A percentile compares a stretch with the other conserved stretches of the same genome.
Evolutionary conservation across 1,284 basidiomycete species (phyloP).

Genomic region (Ustilago cynodontis): DNA sequence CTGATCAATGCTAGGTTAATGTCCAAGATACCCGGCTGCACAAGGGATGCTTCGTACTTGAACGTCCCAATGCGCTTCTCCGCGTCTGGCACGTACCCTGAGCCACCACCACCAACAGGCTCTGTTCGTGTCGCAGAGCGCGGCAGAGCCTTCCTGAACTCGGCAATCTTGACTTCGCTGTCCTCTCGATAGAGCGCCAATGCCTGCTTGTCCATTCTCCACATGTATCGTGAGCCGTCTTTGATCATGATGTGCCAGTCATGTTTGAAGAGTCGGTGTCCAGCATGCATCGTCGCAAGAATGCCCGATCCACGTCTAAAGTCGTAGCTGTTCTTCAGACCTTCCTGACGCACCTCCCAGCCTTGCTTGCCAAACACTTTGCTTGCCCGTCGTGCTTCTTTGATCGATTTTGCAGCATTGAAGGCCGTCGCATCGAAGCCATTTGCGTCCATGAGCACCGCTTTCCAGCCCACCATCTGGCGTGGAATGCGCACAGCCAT

Average conservation of each 20-base stretch:
- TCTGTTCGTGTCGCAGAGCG: neutral
- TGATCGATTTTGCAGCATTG: neutral
- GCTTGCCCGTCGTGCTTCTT: conserved; percentile 25
- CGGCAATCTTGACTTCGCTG: conserved; percentile 28
- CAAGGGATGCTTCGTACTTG: conserved; percentile 1
- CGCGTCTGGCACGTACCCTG: neutral
- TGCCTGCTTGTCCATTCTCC: conserved; percentile 42
- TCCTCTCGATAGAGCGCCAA: conserved; percentile 36
- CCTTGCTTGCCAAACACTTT: conserved; percentile 37
- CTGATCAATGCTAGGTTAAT: conserved; percentile 29
- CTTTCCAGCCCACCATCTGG: conserved; percentile 48
- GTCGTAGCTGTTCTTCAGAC: conserved; percentile 47
- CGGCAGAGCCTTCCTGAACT: conserved; percentile 34
- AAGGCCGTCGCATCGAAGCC: conserved; percentile 1
- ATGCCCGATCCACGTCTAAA: conserved; percentile 42
- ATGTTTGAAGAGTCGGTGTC: conserved; percentile 41
- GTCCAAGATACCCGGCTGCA: conserved; percentile 22
- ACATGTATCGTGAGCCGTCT: conserved; percentile 30
- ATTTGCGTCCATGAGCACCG: conserved; percentile 30
- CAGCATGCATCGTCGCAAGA: conserved; percentile 42
- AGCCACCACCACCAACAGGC: too few species aligned
- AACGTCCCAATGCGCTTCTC: conserved; percentile 30
- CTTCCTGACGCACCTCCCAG: conserved; percentile 44
- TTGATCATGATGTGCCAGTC: conserved; percentile 49
- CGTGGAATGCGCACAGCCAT: conserved; percentile 29